Percentiles rank a stretch among this genome's conserved stretches.
phyloP scores from a whole-genome alignment of 1,284 basidiomycete genomes.

The Cutaneotrichosporon dermatis region DNA sequence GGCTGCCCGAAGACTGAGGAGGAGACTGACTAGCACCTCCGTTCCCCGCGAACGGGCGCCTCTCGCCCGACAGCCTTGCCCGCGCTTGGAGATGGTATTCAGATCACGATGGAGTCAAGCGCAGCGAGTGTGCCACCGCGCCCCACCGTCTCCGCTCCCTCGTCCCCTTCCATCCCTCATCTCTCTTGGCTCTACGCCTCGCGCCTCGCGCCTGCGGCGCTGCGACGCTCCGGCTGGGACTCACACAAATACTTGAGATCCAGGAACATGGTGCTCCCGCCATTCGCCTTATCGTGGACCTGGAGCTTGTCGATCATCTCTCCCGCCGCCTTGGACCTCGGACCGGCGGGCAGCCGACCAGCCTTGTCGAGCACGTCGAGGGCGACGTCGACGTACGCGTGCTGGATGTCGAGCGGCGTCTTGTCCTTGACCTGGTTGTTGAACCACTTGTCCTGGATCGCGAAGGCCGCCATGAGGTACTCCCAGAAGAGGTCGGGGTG shows the following conservation, averaged over 20 bases:
- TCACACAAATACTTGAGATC: conserved; percentile 15
- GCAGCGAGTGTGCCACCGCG: too few species aligned
- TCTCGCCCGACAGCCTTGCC: too few species aligned
- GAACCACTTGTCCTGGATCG: conserved; percentile 61
- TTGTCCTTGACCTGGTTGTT: conserved; percentile 68
- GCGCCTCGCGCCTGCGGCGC: too few species aligned
- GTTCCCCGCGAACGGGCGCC: too few species aligned
- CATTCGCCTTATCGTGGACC: conserved; percentile 33
- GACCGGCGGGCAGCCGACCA: conserved; percentile 26
- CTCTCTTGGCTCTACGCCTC: too few species aligned
- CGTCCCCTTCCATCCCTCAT: too few species aligned
- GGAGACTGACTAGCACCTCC: too few species aligned
- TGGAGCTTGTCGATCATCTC: conserved; percentile 35
- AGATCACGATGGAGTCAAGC: too few species aligned
- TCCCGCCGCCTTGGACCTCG: conserved; percentile 26
- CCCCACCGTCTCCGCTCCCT: too few species aligned
- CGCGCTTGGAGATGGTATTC: too few species aligned
- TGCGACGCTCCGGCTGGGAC: background rate
- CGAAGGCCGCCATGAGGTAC: conserved; percentile 69
- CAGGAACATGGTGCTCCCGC: conserved; percentile 52
- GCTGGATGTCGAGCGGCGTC: conserved; percentile 45
- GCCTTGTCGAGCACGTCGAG: conserved; percentile 40
- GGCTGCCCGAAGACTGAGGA: too few species aligned
- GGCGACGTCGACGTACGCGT: conserved; percentile 47
- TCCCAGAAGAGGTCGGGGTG: conserved; percentile 74